Evolutionary conservation across 306 rosid genomes (phyloP), one percentile per base, ranked within the genome.

Genomic region (Quercus variabilis): DNA sequence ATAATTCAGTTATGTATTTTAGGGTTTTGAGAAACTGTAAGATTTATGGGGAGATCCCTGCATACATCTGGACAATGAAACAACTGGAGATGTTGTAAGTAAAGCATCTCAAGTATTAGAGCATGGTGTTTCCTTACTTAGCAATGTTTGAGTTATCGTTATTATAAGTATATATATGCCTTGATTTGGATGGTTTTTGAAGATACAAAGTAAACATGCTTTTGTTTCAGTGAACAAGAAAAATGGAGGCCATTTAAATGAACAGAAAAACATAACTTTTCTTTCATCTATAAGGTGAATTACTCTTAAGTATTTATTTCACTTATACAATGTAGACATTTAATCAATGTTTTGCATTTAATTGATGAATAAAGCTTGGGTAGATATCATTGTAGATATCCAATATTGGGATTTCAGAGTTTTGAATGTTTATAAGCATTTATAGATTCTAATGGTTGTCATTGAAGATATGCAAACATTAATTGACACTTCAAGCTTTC

Each of bases 21-120:
- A 94, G 99, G 93, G 81, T 91, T 82, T 80, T 94, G 81, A 91
- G 99, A 80, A 94, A 84, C 55, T 92, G 99, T 77, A 89, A 92
- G 74, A 88, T 94, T 81, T 84, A 87, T 21, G 97, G 99, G 73
- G 84, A 88, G 85, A 83, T 91, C 70, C 97, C 99, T 38, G 58
- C 87, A 58, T 87, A 90, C 81, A 58, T 94, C 71, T 92, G 95
- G 99, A 86, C 79, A 8, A 55, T 80, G 87, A 73, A 43, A 83
- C n/a, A 2, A 6, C 74, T 87, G 73, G 76, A 75, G 25, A 76
- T 85, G 88, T 49, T 94, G 99, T 94, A 82, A 91, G 97, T 88
- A 76, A 77, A 59, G 78, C 72, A 11, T 80, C 59, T 79, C 28
- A 46, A 64, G 55, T 59, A 70, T 78, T 69, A 9, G 41, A 43